Base-by-base conservation (phyloP, 2,329 filamentous ascomycete genomes). In the Penicillium occitanis region DNA sequence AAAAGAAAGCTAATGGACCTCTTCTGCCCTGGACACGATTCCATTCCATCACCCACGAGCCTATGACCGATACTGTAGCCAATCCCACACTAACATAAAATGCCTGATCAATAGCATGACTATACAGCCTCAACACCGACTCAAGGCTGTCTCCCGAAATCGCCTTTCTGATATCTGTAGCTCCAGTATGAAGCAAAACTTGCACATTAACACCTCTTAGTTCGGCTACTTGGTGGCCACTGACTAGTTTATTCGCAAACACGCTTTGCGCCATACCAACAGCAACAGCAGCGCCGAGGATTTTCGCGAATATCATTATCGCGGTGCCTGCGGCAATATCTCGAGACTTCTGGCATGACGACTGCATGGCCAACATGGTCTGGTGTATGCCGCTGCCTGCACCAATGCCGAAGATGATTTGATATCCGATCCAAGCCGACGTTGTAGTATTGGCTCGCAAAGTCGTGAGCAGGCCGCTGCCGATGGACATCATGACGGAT, bases 1-100 rank as follows among this genome's bases (percentile, higher is more conserved):
- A 53, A 28, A 44, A 44, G 50, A 57, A 14, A 40, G 33, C n/a
- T 8, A 37, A 35, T 3, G 11, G 53, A 22, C 7, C n/a, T 40
- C 11, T 37, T 25, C n/a, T 40, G 1, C 53, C n/a, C 19, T 19
- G 30, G 22, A 81, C 75, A 7, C 74, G 78, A 64, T 77, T 73
- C 79, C 79, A 81, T 67, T 80, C 74, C 13, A 81, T 69, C 37
- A 74, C 75, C 30, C 78, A 67, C 0, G 76, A 73, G 0, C 74
- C 76, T 40, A 80, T 48, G 5, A 77, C 66, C 1, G 72, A 74
- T 48, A 78, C 59, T n/a, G 73, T 74, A 6, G 73, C 72, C 72
- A 80, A 77, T 1, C 74, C 77, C 28, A 70, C 53, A 13, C 44
- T 44, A 6, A 67, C 57, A 22, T 42, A 28, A 50, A 67, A 67